Conservation (phyloP, 2,329 filamentous ascomycete species). For the Cytospora mali region DNA sequence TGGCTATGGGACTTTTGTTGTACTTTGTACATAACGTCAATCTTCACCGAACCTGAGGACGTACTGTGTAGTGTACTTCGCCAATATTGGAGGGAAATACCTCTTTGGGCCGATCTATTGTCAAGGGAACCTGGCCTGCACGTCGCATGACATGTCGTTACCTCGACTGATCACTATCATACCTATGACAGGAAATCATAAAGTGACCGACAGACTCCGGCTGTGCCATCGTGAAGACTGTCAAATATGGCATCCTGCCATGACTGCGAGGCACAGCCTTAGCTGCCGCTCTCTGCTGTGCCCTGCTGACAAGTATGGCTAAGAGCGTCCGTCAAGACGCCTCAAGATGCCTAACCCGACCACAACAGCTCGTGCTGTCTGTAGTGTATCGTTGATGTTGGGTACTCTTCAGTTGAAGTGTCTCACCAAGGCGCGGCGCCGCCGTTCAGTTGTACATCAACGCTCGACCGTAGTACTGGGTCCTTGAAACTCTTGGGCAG, state of each 20-base stretch:
- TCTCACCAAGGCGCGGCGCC: slow-evolving; percentile 12
- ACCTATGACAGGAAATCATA: neutral
- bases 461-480: neutral
- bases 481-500: neutral
- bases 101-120: neutral
- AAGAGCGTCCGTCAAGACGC: slow-evolving; percentile 10
- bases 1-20: neutral
- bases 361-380: slow-evolving; percentile 1
- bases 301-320: slow-evolving; percentile 4
- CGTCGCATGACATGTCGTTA: slow-evolving; percentile 10
- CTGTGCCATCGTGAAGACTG: neutral
- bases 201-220: neutral
- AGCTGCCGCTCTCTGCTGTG: slow-evolving; percentile 1
- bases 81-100: slow-evolving; percentile 5
- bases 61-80: no score
- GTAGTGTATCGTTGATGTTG: neutral
- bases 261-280: neutral
- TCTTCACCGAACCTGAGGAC: no score
- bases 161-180: neutral
- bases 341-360: neutral
- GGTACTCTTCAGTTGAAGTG: neutral
- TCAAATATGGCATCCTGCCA: neutral
- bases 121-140: slow-evolving; percentile 1
- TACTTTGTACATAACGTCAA: no score
- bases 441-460: slow-evolving; percentile 4